Percentiles rank a stretch among this genome's conserved stretches.
Conservation (phyloP, 2,329 filamentous ascomycete species). For the Colletotrichum musae region DNA sequence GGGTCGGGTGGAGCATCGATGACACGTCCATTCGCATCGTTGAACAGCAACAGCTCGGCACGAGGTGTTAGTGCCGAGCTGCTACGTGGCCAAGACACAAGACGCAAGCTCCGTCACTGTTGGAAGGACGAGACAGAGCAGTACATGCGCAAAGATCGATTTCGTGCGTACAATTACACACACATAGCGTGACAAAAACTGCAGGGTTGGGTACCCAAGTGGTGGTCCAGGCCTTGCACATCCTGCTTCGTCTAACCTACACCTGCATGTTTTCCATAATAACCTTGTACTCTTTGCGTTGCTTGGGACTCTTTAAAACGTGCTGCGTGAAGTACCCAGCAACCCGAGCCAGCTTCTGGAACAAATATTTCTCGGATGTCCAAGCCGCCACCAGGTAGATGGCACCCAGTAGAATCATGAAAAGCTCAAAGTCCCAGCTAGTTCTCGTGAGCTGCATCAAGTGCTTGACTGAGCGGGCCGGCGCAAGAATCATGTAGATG, state of each 20-base stretch:
- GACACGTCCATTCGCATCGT: constrained; percentile 32
- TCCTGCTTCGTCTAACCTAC: background rate
- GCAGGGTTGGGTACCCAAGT: too few relatives aligned
- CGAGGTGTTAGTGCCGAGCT: too few relatives aligned
- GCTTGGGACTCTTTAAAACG: constrained; percentile 76
- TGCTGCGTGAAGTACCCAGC: constrained; percentile 74
- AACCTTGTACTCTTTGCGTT: constrained; percentile 89
- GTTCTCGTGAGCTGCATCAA: constrained; percentile 91
- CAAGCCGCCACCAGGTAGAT: constrained; percentile 79
- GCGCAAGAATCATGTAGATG: constrained; percentile 84
- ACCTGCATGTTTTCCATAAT: constrained; percentile 77
- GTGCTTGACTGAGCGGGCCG: constrained; percentile 76
- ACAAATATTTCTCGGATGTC: constrained; percentile 78
- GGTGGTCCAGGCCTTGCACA: background rate
- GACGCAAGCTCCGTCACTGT: too few relatives aligned
- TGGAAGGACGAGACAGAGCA: too few relatives aligned
- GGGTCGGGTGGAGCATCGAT: constrained; percentile 36
- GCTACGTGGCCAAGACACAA: too few relatives aligned
- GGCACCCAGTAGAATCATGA: constrained; percentile 79
- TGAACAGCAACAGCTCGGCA: too few relatives aligned
- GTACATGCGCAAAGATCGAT: too few relatives aligned
- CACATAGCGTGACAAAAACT: too few relatives aligned
- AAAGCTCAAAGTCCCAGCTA: constrained; percentile 78
- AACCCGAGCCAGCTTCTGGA: constrained; percentile 76
- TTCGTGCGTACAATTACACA: too few relatives aligned